These are phyloP conservation scores for Boletus pseudo-olivaceus DNA, from an alignment of 768 basidiomycete genomes.

Conservation along the genomic window DNA sequence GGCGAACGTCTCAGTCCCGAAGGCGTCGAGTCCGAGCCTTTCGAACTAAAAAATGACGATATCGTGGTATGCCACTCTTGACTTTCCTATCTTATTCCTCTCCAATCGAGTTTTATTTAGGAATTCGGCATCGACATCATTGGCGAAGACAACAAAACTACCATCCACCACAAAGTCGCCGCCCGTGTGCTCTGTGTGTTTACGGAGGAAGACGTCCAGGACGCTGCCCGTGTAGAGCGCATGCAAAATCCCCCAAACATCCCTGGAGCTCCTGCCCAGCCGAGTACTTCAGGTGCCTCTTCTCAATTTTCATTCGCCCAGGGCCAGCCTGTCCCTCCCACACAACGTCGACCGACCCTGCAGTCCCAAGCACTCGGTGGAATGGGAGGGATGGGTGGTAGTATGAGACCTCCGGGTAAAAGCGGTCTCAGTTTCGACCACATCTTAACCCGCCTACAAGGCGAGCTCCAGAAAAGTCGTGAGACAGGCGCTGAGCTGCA, in stretches of 20 bases:
- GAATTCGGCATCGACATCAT: slow-evolving; percentile 99
- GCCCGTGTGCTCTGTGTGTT: slow-evolving; percentile 90
- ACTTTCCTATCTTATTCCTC: slow-evolving; percentile 1
- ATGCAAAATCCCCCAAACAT: slow-evolving; percentile 43
- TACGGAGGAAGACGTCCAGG: slow-evolving; percentile 76
- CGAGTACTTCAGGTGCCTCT: slow-evolving; percentile 23
- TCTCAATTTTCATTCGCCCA: slow-evolving; percentile 43
- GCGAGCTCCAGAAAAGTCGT: slow-evolving; percentile 92
- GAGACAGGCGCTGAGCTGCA: slow-evolving; percentile 89
- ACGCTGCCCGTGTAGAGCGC: slow-evolving; percentile 68
- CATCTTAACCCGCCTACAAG: slow-evolving; percentile 82
- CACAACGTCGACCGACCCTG: slow-evolving; percentile 54
- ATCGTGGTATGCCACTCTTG: slow-evolving; percentile 69
- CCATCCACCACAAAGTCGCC: slow-evolving; percentile 98
- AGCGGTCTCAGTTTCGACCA: slow-evolving; percentile 90
- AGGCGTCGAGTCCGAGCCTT: slow-evolving; percentile 87
- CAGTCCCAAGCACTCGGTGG: slow-evolving; percentile 60
- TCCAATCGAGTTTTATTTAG: slow-evolving; percentile 36
- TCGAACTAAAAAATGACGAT: slow-evolving; percentile 92
- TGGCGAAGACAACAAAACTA: slow-evolving; percentile 96
- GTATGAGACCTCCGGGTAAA: slow-evolving; percentile 71
- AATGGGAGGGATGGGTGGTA: slow-evolving; percentile 76
- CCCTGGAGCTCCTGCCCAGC: slow-evolving; percentile 35
- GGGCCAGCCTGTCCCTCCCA: slow-evolving; percentile 33
- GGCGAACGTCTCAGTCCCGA: slow-evolving; percentile 88